phyloP scores from a whole-genome alignment of 352 stramenopile species.

The Globisporangium lucens region DNA sequence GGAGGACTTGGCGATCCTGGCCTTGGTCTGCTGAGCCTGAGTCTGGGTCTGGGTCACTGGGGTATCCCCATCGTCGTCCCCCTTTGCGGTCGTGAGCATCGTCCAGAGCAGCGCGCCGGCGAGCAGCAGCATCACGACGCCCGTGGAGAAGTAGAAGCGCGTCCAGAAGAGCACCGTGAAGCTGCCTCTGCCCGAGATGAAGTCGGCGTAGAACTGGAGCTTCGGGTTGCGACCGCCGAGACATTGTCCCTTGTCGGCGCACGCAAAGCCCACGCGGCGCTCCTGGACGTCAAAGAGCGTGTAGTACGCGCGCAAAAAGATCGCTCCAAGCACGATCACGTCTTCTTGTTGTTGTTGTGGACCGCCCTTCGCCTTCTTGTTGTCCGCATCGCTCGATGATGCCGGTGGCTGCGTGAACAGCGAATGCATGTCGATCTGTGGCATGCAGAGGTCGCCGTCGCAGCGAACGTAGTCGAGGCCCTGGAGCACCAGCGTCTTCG shows the following conservation, averaged over 20 bases:
- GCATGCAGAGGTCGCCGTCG: constrained; percentile 45
- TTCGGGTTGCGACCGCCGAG: constrained; percentile 32
- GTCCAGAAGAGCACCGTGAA: constrained; percentile 35
- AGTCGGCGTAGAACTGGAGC: constrained; percentile 30
- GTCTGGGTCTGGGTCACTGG: constrained; percentile 23
- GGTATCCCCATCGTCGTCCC: constrained; percentile 9
- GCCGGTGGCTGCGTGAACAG: constrained; percentile 23
- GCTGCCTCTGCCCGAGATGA: constrained; percentile 2
- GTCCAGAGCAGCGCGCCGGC: constrained; percentile 35
- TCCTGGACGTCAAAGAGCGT: constrained; percentile 50
- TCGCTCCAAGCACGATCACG: constrained; percentile 53
- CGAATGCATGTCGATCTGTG: constrained; percentile 54
- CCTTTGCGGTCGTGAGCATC: constrained; percentile 25
- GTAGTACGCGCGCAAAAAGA: constrained; percentile 74
- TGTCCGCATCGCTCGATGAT: constrained; percentile 13
- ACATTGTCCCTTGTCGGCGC: constrained; percentile 21
- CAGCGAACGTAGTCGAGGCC: constrained; percentile 64
- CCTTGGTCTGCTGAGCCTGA: background rate
- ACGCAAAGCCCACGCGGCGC: constrained; percentile 47
- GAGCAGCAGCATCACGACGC: constrained; percentile 30
- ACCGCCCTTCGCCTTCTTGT: background rate
- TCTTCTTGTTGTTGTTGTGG: constrained; percentile 19
- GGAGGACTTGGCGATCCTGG: background rate
- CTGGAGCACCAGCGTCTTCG: constrained; percentile 40
- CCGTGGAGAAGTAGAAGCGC: constrained; percentile 30